Evolutionary conservation across 176 grass and related monocot genomes (phyloP).

Genomic region (Zea luxurians): DNA sequence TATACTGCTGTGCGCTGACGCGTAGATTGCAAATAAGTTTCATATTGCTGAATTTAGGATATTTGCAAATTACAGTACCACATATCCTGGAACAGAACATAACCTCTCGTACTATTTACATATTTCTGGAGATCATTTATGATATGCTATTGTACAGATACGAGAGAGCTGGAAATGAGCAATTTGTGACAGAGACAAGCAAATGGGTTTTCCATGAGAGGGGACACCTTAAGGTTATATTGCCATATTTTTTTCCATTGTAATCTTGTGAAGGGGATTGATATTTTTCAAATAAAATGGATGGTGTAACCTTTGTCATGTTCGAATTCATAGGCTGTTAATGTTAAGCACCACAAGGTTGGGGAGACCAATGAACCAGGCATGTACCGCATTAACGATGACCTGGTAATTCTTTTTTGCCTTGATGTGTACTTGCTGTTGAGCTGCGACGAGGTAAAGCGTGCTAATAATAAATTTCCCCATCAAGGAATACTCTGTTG

Average conservation of each 20-base stretch:
- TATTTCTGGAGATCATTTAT: too few relatives aligned
- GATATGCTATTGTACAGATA: constrained; percentile 51
- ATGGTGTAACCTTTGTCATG: neutral
- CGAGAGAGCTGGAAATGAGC: constrained; percentile 87
- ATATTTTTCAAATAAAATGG: neutral
- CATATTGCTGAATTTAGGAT: constrained; percentile 5
- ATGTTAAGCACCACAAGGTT: constrained; percentile 79
- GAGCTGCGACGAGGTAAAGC: constrained; percentile 11
- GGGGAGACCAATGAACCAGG: constrained; percentile 84
- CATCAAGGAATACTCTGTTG: constrained; percentile 90
- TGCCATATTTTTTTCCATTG: constrained; percentile 10
- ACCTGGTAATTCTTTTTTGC: constrained; percentile 70
- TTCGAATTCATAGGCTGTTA: constrained; percentile 58
- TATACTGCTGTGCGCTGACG: too few relatives aligned
- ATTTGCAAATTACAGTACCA: constrained; percentile 8
- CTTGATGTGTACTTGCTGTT: constrained; percentile 23
- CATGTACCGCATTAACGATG: constrained; percentile 98
- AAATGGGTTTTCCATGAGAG: constrained; percentile 99
- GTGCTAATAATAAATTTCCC: constrained; percentile 36
- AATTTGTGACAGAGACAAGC: constrained; percentile 89
- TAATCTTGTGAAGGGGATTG: neutral
- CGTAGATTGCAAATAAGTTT: neutral
- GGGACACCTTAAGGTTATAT: constrained; percentile 88
- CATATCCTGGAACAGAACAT: neutral
- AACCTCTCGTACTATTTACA: neutral